Conservation (phyloP, 805 yeast genomes). For the Metschnikowia peoriensis region DNA sequence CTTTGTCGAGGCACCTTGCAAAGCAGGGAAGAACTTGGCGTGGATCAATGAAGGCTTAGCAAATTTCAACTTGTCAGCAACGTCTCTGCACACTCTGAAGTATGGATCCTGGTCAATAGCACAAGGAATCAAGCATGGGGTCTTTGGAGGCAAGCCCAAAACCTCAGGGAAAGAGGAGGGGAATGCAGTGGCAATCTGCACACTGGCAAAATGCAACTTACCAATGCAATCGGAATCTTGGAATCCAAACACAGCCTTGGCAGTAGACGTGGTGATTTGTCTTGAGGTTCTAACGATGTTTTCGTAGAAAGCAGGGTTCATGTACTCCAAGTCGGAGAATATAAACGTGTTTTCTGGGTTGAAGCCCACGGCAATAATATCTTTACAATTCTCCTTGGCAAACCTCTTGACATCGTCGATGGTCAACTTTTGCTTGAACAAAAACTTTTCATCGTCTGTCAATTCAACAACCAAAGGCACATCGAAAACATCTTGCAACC, state of each 20-base stretch:
- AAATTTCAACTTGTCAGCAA: slow-evolving; percentile 87
- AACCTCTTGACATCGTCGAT: slow-evolving; percentile 83
- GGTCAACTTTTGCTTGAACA: slow-evolving; percentile 87
- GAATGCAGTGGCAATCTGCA: slow-evolving; percentile 95
- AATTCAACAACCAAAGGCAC: slow-evolving; percentile 91
- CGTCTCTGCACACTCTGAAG: slow-evolving; percentile 96
- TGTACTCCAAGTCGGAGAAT: slow-evolving; percentile 87
- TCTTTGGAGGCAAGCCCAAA: slow-evolving; percentile 79
- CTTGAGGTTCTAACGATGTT: slow-evolving; percentile 90
- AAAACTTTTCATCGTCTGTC: slow-evolving; percentile 95
- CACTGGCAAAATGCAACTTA: slow-evolving; percentile 88
- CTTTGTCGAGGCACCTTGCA: slow-evolving; percentile 94
- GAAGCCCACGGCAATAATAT: slow-evolving; percentile 91
- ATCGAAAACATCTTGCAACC: slow-evolving; percentile 98
- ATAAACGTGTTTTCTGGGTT: slow-evolving; percentile 93
- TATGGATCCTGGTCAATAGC: slow-evolving; percentile 99
- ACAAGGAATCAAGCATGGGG: slow-evolving; percentile 97
- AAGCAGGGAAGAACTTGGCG: slow-evolving; percentile 95
- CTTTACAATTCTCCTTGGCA: slow-evolving; percentile 83
- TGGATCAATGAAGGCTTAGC: slow-evolving; percentile 91
- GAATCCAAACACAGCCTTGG: slow-evolving; percentile 95
- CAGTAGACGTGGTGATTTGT: slow-evolving; percentile 95
- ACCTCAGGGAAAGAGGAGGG: slow-evolving; percentile 95
- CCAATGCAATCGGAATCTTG: slow-evolving; percentile 94
- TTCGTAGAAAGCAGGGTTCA: slow-evolving; percentile 93